Conservation (phyloP, 1,139 yeast species). For the Meyerozyma guilliermondii region DNA sequence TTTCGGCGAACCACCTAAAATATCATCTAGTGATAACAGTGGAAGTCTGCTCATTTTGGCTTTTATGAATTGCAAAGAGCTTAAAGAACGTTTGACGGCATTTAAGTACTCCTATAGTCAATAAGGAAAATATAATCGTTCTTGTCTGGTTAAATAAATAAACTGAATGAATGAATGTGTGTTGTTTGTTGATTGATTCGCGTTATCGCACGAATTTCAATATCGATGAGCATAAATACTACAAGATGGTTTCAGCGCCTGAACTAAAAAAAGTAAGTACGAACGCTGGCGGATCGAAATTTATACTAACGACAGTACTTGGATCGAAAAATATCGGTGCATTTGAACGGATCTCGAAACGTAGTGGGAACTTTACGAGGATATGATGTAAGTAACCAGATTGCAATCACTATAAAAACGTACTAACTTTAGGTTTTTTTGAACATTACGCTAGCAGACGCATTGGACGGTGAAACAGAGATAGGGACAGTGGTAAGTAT, state of each 20-base stretch:
- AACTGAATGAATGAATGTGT: neutral
- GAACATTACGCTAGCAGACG: constrained; percentile 70
- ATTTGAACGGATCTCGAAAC: constrained; percentile 69
- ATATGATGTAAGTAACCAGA: constrained; percentile 52
- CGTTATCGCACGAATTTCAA: neutral
- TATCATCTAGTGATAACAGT: neutral
- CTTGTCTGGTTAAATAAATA: too few relatives aligned
- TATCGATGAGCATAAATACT: neutral
- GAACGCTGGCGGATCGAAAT: constrained; percentile 1
- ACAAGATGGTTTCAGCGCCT: constrained; percentile 57
- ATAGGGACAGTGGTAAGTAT: constrained; percentile 51
- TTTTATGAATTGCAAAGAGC: neutral
- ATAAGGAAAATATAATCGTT: too few relatives aligned
- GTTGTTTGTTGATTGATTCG: neutral
- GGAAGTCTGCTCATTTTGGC: neutral
- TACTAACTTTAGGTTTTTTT: constrained; percentile 47
- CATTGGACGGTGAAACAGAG: constrained; percentile 58
- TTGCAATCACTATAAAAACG: neutral
- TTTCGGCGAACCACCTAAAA: neutral
- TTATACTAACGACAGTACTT: constrained; percentile 46
- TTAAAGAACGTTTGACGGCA: neutral
- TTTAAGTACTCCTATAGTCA: neutral
- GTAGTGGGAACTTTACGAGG: constrained; percentile 74
- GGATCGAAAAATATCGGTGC: constrained; percentile 68
- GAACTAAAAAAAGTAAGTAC: constrained; percentile 42